Conservation (phyloP, 306 rosid genomes). For the Morella rubra region DNA sequence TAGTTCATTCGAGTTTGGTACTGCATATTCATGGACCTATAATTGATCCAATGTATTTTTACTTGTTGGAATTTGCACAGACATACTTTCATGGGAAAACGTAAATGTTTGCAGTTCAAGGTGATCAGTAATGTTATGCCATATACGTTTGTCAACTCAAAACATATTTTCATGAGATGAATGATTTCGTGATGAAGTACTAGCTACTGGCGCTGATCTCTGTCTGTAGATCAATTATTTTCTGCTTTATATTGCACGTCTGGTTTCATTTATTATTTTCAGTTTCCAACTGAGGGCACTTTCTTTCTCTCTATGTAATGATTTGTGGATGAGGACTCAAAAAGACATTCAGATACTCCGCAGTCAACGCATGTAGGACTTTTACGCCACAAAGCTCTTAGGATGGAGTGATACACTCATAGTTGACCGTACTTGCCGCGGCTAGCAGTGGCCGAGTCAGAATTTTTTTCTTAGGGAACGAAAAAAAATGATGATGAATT, state of each 20-base stretch:
- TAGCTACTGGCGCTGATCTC: neutral
- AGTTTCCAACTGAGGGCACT: neutral
- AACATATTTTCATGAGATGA: neutral
- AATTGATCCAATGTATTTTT: no score
- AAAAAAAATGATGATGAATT: no score
- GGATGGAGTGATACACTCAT: neutral
- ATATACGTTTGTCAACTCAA: slow-evolving; percentile 1
- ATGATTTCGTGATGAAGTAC: neutral
- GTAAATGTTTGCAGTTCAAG: slow-evolving; percentile 43
- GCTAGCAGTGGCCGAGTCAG: neutral
- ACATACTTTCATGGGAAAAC: slow-evolving; percentile 16
- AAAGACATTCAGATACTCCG: neutral
- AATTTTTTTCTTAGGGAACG: no score
- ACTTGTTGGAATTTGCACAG: slow-evolving; percentile 3
- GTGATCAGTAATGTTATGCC: slow-evolving; percentile 26
- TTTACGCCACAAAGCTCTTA: neutral
- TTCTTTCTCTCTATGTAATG: slow-evolving; percentile 2
- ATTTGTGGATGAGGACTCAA: neutral
- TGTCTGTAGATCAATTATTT: neutral
- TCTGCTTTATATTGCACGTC: slow-evolving; percentile 7
- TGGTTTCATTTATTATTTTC: neutral
- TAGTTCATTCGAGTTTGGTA: slow-evolving; percentile 8
- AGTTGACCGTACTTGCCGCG: neutral
- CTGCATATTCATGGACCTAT: no score
- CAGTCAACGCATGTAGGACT: neutral